Conservation (phyloP, 108 stramenopile species). For the Stephanodiscus triporus region DNA sequence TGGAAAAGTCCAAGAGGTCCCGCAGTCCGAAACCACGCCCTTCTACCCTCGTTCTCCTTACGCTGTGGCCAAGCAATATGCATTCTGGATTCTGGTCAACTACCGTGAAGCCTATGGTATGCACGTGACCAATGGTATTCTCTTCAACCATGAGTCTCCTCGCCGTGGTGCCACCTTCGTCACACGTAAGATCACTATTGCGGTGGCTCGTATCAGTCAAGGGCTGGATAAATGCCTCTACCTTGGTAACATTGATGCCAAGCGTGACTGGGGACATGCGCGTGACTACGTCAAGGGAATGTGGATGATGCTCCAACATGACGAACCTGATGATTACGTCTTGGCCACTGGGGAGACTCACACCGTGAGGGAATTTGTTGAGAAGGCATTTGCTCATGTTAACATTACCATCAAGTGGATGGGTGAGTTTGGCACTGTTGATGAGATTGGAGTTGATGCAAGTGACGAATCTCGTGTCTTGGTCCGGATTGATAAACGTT, state of each 20-base stretch:
- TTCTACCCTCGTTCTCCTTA: conserved; percentile 99
- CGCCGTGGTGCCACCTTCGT: conserved; percentile 99
- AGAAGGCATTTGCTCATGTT: conserved; percentile 89
- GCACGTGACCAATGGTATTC: conserved; percentile 96
- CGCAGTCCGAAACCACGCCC: conserved; percentile 98
- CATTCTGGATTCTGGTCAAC: conserved; percentile 98
- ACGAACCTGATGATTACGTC: conserved; percentile 96
- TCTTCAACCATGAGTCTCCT: conserved; percentile 99
- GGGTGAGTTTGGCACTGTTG: conserved; percentile 89
- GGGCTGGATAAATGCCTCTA: conserved; percentile 90
- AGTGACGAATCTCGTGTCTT: conserved; percentile 81
- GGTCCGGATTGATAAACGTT: conserved; percentile 93
- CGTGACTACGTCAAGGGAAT: conserved; percentile 99
- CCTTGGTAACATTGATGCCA: conserved; percentile 98
- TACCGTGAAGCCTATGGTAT: conserved; percentile 99
- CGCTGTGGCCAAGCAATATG: conserved; percentile 99
- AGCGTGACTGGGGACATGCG: conserved; percentile 99
- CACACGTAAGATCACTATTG: conserved; percentile 96
- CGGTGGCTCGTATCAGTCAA: conserved; percentile 88
- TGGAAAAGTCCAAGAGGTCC: conserved; percentile 98
- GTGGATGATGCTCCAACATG: conserved; percentile 99
- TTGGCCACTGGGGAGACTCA: conserved; percentile 98
- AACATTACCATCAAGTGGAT: conserved; percentile 90
- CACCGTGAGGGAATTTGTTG: conserved; percentile 97
- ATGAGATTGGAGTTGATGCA: conserved; percentile 95